phyloP scores from a whole-genome alignment of 305 asterid species.

The Euphrasia arctica region DNA sequence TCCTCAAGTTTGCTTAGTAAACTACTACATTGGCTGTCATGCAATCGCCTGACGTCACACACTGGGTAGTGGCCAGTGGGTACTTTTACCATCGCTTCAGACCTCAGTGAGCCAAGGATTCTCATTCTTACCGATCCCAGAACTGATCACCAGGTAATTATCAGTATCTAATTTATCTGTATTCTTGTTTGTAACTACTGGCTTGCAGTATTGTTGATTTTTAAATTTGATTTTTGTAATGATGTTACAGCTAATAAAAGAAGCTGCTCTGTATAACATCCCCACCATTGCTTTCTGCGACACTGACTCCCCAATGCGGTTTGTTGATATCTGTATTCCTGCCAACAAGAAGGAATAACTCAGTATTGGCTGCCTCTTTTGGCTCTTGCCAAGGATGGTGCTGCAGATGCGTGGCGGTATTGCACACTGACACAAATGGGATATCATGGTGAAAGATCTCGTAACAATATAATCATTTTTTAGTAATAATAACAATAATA shows the following conservation, averaged over 20 bases:
- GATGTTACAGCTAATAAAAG: slow-evolving; percentile 46
- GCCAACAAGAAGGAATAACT: slow-evolving; percentile 53
- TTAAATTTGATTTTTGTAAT: neutral
- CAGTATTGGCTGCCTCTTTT: slow-evolving; percentile 37
- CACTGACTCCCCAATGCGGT: slow-evolving; percentile 51
- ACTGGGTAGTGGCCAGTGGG: slow-evolving; percentile 29
- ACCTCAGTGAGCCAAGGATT: slow-evolving; percentile 57
- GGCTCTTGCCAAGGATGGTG: slow-evolving; percentile 41
- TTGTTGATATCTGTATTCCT: slow-evolving; percentile 55
- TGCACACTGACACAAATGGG: slow-evolving; percentile 50
- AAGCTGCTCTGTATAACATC: slow-evolving; percentile 44
- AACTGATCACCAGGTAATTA: slow-evolving; percentile 49
- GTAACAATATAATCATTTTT: neutral
- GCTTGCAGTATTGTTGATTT: neutral
- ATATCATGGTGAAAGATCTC: slow-evolving; percentile 37
- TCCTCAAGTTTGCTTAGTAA: slow-evolving; percentile 46
- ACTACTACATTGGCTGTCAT: slow-evolving; percentile 38
- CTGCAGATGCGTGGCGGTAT: slow-evolving; percentile 51
- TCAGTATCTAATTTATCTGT: neutral
- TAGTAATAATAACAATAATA: no score
- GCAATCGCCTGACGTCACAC: slow-evolving; percentile 65
- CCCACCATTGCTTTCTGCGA: slow-evolving; percentile 58
- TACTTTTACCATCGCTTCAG: slow-evolving; percentile 50
- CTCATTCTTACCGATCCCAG: slow-evolving; percentile 55
- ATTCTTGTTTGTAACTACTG: neutral